A percentile compares a stretch with the other conserved stretches of the same genome.
Conservation (phyloP, 2,329 filamentous ascomycete genomes). For the Dactylonectria estremocensis region DNA sequence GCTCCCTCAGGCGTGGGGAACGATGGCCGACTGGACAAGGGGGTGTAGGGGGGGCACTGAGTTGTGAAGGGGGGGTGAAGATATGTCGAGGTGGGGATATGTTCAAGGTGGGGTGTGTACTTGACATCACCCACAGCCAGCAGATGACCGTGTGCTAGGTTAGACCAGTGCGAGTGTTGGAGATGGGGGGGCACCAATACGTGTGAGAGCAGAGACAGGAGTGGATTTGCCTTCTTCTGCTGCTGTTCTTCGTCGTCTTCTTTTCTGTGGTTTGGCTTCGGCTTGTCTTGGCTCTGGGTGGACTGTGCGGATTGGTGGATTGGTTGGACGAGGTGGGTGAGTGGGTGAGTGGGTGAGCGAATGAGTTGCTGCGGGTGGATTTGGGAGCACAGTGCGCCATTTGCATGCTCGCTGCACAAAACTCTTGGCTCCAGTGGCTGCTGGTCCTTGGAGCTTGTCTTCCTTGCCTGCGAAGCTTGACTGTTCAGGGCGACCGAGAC, state of each 20-base stretch:
- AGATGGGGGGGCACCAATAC: not conserved
- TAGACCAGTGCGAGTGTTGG: conserved; percentile 4
- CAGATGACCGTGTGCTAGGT: conserved; percentile 22
- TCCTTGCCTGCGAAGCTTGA: conserved; percentile 14
- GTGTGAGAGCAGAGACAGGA: not conserved
- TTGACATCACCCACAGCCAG: conserved; percentile 4
- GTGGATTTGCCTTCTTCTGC: conserved; percentile 26
- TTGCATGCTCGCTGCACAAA: not conserved
- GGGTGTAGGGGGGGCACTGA: conserved; percentile 6
- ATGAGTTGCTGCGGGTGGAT: conserved; percentile 1
- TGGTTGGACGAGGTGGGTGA: not conserved
- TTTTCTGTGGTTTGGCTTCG: conserved; percentile 3
- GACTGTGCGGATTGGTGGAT: not conserved
- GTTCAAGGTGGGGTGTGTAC: conserved; percentile 9
- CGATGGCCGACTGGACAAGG: conserved; percentile 12
- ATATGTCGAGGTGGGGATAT: not conserved
- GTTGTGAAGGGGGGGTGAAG: conserved; percentile 1
- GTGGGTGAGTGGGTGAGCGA: not conserved
- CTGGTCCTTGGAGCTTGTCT: not conserved
- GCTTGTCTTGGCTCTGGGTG: conserved; percentile 2
- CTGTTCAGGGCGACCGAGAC: conserved; percentile 26
- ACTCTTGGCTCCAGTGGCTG: not conserved
- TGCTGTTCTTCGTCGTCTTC: conserved; percentile 27
- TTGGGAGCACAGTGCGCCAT: conserved; percentile 28
- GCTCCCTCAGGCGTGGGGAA: conserved; percentile 29